Conservation (phyloP, 116 monocot species). For the Phalaenopsis hybrid region DNA sequence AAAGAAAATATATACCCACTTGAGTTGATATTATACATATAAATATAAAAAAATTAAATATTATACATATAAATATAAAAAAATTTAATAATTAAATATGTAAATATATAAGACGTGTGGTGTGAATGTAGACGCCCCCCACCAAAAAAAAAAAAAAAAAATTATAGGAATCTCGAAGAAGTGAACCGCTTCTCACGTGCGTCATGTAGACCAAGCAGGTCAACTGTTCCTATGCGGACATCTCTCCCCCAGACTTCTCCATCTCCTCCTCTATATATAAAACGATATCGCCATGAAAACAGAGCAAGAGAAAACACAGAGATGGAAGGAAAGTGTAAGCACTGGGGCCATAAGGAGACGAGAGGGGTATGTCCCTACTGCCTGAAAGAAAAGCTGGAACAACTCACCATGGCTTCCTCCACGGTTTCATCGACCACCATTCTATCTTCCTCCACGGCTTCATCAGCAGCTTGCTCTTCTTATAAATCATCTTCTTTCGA, state of each 20-base stretch:
- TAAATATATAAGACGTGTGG: too few species aligned
- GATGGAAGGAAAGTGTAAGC: conserved; percentile 38
- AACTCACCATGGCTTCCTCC: conserved; percentile 19
- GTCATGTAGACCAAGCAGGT: neutral
- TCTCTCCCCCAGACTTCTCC: neutral
- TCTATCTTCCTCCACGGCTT: conserved; percentile 4
- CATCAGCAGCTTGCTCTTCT: neutral
- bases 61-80: too few species aligned
- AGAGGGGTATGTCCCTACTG: conserved; percentile 60
- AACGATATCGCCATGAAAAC: too few species aligned
- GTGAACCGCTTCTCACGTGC: neutral
- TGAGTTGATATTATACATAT: too few species aligned
- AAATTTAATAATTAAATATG: too few species aligned
- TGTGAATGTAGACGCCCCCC: too few species aligned
- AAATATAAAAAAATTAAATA: too few species aligned
- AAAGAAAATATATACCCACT: too few species aligned
- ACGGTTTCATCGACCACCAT: conserved; percentile 8
- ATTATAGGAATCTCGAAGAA: neutral
- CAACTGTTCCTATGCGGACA: neutral
- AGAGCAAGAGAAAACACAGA: neutral
- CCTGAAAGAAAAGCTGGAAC: conserved; percentile 40
- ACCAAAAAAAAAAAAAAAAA: too few species aligned
- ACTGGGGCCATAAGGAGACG: conserved; percentile 40
- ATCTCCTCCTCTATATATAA: neutral
- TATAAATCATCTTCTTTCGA: neutral